Percentiles rank a stretch among this genome's conserved stretches.
These are phyloP conservation scores for Mesembryanthemum crystallinum DNA, from an alignment of 148 eudicot genomes.

Conservation along the genomic window DNA sequence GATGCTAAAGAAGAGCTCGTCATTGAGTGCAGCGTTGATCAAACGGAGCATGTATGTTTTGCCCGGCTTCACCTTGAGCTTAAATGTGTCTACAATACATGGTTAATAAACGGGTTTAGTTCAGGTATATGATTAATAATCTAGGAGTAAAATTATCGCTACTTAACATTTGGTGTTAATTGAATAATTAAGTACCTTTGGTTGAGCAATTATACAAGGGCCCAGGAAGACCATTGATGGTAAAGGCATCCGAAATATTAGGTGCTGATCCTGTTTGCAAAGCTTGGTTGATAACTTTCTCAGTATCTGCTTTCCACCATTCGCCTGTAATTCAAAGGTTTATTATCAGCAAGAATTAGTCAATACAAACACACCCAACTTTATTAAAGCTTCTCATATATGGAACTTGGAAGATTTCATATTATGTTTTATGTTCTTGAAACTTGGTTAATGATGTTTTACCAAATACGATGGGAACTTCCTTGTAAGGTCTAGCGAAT, in stretches of 20 bases:
- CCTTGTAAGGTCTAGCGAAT: slow-evolving; percentile 28
- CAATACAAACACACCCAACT: background rate
- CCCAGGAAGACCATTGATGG: slow-evolving; percentile 35
- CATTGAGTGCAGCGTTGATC: slow-evolving; percentile 36
- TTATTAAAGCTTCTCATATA: background rate
- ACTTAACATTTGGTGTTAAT: too few relatives aligned
- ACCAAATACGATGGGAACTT: slow-evolving; percentile 30
- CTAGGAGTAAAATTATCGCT: too few relatives aligned
- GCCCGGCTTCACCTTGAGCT: slow-evolving; percentile 29
- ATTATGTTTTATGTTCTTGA: background rate
- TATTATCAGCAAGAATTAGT: background rate
- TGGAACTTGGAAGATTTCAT: background rate
- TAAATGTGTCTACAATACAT: slow-evolving; percentile 22
- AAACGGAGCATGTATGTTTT: slow-evolving; percentile 33
- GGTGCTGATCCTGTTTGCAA: slow-evolving; percentile 34
- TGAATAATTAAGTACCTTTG: slow-evolving; percentile 20
- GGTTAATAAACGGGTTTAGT: background rate
- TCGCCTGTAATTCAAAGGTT: slow-evolving; percentile 21
- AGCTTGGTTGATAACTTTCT: slow-evolving; percentile 28
- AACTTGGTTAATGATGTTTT: background rate
- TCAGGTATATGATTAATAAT: too few relatives aligned
- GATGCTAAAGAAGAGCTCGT: slow-evolving; percentile 33
- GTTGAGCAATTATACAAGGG: slow-evolving; percentile 29
- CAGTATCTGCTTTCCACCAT: slow-evolving; percentile 41
- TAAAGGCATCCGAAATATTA: slow-evolving; percentile 32